phyloP scores from a whole-genome alignment of 257 asterid genomes.

The Lycium barbarum region DNA sequence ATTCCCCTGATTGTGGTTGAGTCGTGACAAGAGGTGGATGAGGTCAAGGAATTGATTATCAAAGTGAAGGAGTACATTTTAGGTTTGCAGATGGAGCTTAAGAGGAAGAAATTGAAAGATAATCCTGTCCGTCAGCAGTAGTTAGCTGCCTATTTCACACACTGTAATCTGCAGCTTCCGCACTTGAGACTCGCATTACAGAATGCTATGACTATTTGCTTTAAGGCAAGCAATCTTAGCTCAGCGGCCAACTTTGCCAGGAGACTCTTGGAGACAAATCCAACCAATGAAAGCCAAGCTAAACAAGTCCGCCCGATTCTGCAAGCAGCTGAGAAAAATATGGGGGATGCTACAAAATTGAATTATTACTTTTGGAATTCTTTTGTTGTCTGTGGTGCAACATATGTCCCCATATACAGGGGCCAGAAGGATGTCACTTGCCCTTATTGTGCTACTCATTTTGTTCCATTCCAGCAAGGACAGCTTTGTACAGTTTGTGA shows the following conservation, averaged over 20 bases:
- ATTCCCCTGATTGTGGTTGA: conserved; percentile 79
- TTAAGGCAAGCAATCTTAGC: conserved; percentile 58
- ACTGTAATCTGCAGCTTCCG: conserved; percentile 74
- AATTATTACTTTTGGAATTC: conserved; percentile 88
- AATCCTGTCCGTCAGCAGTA: conserved; percentile 81
- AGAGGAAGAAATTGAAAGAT: conserved; percentile 70
- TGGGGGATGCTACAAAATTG: conserved; percentile 64
- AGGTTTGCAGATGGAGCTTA: conserved; percentile 80
- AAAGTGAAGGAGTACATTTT: conserved; percentile 74
- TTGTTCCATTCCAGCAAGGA: conserved; percentile 66
- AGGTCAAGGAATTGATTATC: conserved; percentile 69
- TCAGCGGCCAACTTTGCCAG: conserved; percentile 81
- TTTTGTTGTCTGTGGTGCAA: conserved; percentile 81
- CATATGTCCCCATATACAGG: conserved; percentile 73
- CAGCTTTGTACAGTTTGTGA: conserved; percentile 72
- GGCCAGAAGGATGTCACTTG: conserved; percentile 81
- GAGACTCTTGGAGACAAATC: conserved; percentile 76
- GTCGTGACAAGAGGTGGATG: conserved; percentile 78
- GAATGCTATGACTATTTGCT: conserved; percentile 71
- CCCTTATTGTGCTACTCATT: conserved; percentile 74
- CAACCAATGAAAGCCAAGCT: conserved; percentile 61
- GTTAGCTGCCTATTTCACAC: conserved; percentile 85
- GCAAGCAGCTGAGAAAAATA: conserved; percentile 71
- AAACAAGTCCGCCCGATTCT: conserved; percentile 67
- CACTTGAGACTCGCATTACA: conserved; percentile 70